These are phyloP conservation scores for Pseudoperonospora humuli DNA, from an alignment of 352 stramenopile genomes.

Conservation along the genomic window DNA sequence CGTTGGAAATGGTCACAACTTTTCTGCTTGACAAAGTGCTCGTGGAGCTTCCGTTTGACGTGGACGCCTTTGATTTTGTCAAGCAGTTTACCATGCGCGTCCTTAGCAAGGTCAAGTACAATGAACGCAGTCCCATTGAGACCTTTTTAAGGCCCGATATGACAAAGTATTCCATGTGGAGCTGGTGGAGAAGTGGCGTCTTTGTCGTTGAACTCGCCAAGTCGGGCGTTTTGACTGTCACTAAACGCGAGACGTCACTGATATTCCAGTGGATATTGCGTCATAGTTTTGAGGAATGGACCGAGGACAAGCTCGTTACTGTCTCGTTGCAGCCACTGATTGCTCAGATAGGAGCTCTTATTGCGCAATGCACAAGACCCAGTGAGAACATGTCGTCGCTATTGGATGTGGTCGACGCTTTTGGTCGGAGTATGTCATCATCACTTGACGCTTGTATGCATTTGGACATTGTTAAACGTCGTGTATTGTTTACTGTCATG, in stretches of 20 bases:
- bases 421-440: conserved; percentile 14
- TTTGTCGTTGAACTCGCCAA: conserved; percentile 21
- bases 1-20: conserved; percentile 12
- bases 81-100: conserved; percentile 25
- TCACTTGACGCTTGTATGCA: conserved; percentile 5
- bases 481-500: conserved; percentile 18
- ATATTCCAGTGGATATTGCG: conserved; percentile 28
- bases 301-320: conserved; percentile 2
- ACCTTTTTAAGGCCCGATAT: conserved; percentile 7
- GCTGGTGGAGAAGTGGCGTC: conserved; percentile 29
- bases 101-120: conserved; percentile 18
- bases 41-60: conserved; percentile 18
- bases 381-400: conserved; percentile 23
- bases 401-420: conserved; percentile 27
- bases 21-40: conserved; percentile 15
- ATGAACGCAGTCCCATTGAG: conserved; percentile 8
- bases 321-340: conserved; percentile 16
- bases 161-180: conserved; percentile 14
- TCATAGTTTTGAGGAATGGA: conserved; percentile 31
- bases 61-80: conserved; percentile 7
- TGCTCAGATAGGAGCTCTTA: conserved; percentile 12
- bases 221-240: conserved; percentile 5
- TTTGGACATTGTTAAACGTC: conserved; percentile 11
- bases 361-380: conserved; percentile 15
- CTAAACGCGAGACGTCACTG: conserved; percentile 21